Evolutionary conservation across 2,329 filamentous ascomycete genomes (phyloP).

Genomic region (Microsporum canis): DNA sequence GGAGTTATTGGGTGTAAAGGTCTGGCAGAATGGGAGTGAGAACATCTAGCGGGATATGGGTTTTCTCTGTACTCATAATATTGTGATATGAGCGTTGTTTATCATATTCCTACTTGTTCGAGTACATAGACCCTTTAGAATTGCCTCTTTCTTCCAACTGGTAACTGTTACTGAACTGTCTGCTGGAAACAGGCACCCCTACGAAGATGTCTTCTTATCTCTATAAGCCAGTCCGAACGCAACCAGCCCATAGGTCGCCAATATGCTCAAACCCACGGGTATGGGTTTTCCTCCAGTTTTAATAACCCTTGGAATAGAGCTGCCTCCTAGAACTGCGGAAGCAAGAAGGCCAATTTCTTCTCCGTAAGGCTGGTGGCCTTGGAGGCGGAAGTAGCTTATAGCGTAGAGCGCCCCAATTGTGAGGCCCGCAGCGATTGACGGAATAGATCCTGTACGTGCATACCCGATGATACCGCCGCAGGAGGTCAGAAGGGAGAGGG

Average conservation of each 20-base stretch:
- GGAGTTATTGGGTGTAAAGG: background rate
- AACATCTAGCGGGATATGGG: background rate
- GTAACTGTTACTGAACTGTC: background rate
- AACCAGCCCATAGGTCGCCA: conserved; percentile 67
- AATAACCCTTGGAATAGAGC: conserved; percentile 76
- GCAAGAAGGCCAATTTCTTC: conserved; percentile 82
- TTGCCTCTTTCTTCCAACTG: background rate
- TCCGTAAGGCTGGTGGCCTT: conserved; percentile 65
- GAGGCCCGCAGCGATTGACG: conserved; percentile 73
- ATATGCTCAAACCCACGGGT: conserved; percentile 62
- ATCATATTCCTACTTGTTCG: background rate
- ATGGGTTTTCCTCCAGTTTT: conserved; percentile 67
- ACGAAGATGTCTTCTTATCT: conserved; percentile 20
- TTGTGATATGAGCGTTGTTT: background rate
- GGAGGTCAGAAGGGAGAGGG: conserved; percentile 72
- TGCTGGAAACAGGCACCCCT: background rate
- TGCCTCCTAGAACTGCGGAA: conserved; percentile 70
- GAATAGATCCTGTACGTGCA: conserved; percentile 69
- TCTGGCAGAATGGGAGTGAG: background rate
- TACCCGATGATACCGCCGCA: conserved; percentile 82
- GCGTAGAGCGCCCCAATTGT: conserved; percentile 70
- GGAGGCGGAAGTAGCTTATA: conserved; percentile 69
- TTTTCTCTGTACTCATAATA: background rate
- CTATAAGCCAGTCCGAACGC: conserved; percentile 64
- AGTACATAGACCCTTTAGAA: background rate